phyloP scores from a whole-genome alignment of 495 filamentous ascomycete species.

The Penicillium mononematosum region DNA sequence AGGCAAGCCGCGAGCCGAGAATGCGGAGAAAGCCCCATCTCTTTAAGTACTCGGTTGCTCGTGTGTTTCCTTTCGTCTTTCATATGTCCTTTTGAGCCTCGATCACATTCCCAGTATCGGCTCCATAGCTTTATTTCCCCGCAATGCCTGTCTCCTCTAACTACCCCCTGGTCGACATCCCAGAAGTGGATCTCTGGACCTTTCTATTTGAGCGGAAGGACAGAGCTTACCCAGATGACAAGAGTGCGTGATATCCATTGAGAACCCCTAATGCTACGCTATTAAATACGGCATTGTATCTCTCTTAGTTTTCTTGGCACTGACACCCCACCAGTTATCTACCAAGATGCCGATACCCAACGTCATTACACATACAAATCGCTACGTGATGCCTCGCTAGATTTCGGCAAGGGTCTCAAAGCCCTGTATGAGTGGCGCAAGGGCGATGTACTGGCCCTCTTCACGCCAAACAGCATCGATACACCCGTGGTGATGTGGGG shows the following conservation, averaged over 20 bases:
- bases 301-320: background rate
- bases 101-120: constrained; percentile 14
- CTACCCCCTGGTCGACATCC: constrained; percentile 40
- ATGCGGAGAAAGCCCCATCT: constrained; percentile 16
- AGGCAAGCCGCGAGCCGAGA: constrained; percentile 23
- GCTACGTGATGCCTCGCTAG: constrained; percentile 60
- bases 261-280: background rate
- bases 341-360: constrained; percentile 69
- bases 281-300: background rate
- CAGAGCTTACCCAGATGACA: constrained; percentile 60
- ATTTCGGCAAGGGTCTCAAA: constrained; percentile 79
- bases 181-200: constrained; percentile 63
- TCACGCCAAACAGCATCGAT: constrained; percentile 75
- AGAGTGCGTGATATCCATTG: constrained; percentile 28
- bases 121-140: constrained; percentile 18
- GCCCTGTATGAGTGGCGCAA: constrained; percentile 71
- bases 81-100: constrained; percentile 4
- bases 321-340: constrained; percentile 63
- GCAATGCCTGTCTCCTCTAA: constrained; percentile 44
- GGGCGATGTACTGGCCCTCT: constrained; percentile 72
- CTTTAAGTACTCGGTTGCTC: background rate
- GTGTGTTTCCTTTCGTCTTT: constrained; percentile 1
- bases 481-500: constrained; percentile 72
- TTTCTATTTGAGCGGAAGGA: constrained; percentile 79
- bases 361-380: constrained; percentile 74